These are phyloP conservation scores for Taphrina pruni DNA, from an alignment of 1,139 yeast species.

Conservation along the genomic window DNA sequence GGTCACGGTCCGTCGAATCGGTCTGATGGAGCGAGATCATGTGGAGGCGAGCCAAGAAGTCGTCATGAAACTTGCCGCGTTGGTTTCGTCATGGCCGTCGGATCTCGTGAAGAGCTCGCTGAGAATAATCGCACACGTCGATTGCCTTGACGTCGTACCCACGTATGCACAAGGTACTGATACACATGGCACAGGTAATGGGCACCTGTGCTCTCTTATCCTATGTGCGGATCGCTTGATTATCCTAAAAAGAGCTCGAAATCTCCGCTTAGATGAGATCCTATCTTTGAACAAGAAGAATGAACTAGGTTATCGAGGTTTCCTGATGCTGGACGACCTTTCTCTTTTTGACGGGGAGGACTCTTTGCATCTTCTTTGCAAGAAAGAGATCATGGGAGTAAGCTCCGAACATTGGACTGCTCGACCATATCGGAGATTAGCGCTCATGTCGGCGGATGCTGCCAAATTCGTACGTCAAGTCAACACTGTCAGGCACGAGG, in stretches of 20 bases:
- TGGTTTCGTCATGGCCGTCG: conserved; percentile 41
- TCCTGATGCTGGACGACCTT: conserved; percentile 5
- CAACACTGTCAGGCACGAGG: neutral
- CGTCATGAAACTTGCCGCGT: conserved; percentile 35
- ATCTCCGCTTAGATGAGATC: conserved; percentile 19
- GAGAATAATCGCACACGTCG: conserved; percentile 29
- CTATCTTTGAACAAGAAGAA: conserved; percentile 14
- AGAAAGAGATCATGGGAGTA: conserved; percentile 18
- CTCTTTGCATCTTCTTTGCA: conserved; percentile 6
- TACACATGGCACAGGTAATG: neutral
- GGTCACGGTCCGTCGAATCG: conserved; percentile 29
- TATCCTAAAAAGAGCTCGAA: conserved; percentile 27
- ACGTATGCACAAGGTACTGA: neutral
- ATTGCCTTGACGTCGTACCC: conserved; percentile 35
- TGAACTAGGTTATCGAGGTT: conserved; percentile 34
- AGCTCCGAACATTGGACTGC: conserved; percentile 23
- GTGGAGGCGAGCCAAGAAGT: conserved; percentile 32
- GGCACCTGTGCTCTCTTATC: conserved; percentile 30
- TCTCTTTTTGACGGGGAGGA: conserved; percentile 24
- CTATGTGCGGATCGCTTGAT: conserved; percentile 28
- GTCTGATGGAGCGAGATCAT: conserved; percentile 37
- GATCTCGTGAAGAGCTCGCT: conserved; percentile 37
- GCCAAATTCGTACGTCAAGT: conserved; percentile 11
- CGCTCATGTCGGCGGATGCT: conserved; percentile 23
- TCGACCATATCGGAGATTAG: conserved; percentile 28